Base-by-base conservation (phyloP, 2,329 filamentous ascomycete species). In the Erysiphe pisi region DNA sequence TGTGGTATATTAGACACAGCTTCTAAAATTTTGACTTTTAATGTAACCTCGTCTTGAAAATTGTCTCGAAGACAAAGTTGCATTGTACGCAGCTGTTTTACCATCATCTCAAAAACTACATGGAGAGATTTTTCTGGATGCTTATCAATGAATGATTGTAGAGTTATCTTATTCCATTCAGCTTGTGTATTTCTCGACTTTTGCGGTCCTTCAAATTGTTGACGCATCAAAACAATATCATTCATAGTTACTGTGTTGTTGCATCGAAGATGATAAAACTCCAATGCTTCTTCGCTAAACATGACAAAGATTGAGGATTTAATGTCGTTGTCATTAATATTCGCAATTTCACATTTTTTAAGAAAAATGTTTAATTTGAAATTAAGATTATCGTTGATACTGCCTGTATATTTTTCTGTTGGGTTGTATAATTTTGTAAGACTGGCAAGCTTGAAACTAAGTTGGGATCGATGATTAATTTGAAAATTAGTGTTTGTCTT, bases 141-240 rank as follows among this genome's bases (percentile, higher is more conserved):
- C n/a, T 74, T 74, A 18, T n/a, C 20, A 28, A 43, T 9, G 20
- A 74, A 20, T 22, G 25, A 25, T 25, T 43, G 70, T 9, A 74
- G 43, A 20, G 70, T 74, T 16, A 49, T 74, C 9, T 73, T 73
- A 22, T 73, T 73, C 68, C 31, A 73, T 20, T 73, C 40, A 28
- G 16, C 11, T 73, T 73, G 36, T 3, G 43, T 36, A n/a, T 73
- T 73, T 47, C 68, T 73, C n/a, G 28, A n/a, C 70, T 74, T 74
- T 52, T 74, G 70, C n/a, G 22, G 70, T 74, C 45, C 70, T 74
- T 74, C 70, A 49, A 74, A 74, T 36, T 74, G 70, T 28, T 28
- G 8, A 28, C 45, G 40, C 70, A 74, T 74, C 22, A 49, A 22
- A 18, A 52, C 11, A 28, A 74, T 18, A 14, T 74, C 70, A 25